Base-by-base conservation (phyloP, 768 basidiomycete genomes). In the Pulveroboletus frians region DNA sequence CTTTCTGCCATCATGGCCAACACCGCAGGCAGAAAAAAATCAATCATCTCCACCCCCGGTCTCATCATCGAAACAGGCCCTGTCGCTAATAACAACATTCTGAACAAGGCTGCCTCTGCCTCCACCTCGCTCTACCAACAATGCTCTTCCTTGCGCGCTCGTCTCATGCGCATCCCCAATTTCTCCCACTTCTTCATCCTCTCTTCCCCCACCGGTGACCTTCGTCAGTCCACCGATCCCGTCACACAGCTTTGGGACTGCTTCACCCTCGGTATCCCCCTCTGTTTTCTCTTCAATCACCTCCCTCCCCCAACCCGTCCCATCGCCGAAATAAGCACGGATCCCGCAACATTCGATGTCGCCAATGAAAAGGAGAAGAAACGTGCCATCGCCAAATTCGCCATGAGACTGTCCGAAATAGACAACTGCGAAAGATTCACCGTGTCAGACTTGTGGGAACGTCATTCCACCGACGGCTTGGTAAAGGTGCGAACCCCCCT, bases 281-380 rank as follows among this genome's bases (percentile, higher is more conserved):
- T 98, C 58, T 95, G 92, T 73, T 96, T 88, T 74, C 83, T 99
- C 59, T 95, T 91, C 76, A 95, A 99, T 71, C 83, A 88, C 67
- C 83, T 97, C 48, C 85, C 86, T 34, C 62, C 65, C 3, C 68
- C 72, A 14, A 59, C 65, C 18, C 59, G 54, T 13, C 73, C 69
- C 32, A 75, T 73, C 62, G 76, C 78, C 54, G 62, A 65, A 21
- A 81, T 90, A 46, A 75, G 81, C 59, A 88, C 85, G 45, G 80
- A 83, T 61, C 76, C 80, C 29, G 74, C 77, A 9, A 71, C 78
- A 39, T 83, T 81, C 53, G 85, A 88, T 23, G 67, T 75, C 45
- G 78, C 81, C 47, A 84, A 86, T 43, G 91, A 94, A 68, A 86
- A 85, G 54, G 80, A 80, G 42, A 90, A 87, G 78, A 94, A 98